Conservation (phyloP, 192 early-diverging fungal species). For the Linnemannia schmuckeri region DNA sequence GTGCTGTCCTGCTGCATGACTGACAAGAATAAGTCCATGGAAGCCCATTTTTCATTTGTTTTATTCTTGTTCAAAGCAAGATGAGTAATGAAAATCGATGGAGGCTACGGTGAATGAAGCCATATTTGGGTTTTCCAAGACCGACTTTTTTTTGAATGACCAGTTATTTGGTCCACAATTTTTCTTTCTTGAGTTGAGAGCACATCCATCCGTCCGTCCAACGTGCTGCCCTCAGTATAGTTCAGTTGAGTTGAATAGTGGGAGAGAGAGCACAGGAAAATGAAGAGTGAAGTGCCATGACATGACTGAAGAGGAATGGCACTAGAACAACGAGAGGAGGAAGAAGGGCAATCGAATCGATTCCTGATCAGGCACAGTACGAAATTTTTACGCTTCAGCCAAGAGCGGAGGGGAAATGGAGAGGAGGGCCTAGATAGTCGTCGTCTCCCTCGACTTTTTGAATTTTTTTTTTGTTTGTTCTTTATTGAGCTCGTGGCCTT, state of each 20-base stretch:
- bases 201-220: not conserved
- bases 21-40: not conserved
- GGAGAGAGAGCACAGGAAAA: not conserved
- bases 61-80: not conserved
- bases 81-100: too few relatives aligned
- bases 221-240: not conserved
- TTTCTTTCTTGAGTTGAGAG: conserved; percentile 9
- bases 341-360: not conserved
- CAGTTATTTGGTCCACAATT: not conserved
- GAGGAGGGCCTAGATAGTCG: not conserved
- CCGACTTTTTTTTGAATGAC: not conserved
- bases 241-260: not conserved
- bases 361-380: not conserved
- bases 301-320: not conserved
- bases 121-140: not conserved
- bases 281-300: not conserved
- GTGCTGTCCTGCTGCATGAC: not conserved
- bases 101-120: not conserved
- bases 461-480: not conserved
- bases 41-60: not conserved
- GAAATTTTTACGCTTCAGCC: not conserved
- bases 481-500: not conserved
- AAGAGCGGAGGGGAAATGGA: not conserved
- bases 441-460: not conserved
- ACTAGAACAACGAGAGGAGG: not conserved